A percentile compares a stretch with the other conserved stretches of the same genome.
phyloP scores from a whole-genome alignment of 768 basidiomycete species.

The Trametes sanguinea region DNA sequence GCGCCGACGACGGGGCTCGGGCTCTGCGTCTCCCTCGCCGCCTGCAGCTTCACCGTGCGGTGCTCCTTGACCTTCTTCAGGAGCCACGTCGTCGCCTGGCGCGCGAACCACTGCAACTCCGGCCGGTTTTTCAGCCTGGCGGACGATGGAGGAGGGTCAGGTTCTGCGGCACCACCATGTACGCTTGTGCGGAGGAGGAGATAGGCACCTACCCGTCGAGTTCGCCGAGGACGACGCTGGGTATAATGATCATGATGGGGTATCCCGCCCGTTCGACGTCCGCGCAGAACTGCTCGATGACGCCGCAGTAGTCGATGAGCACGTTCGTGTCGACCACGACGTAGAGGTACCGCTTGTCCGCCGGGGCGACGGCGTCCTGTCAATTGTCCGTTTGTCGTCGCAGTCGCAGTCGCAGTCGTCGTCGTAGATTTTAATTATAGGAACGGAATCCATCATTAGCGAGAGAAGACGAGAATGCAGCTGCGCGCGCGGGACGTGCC shows the following conservation, averaged over 20 bases:
- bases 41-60: conserved; percentile 32
- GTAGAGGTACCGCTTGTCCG: conserved; percentile 35
- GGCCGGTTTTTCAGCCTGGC: conserved; percentile 44
- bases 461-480: not conserved
- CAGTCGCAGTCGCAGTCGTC: not conserved
- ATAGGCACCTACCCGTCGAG: conserved; percentile 60
- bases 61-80: conserved; percentile 34
- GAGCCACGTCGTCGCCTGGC: conserved; percentile 47
- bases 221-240: conserved; percentile 74
- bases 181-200: too few species aligned
- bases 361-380: conserved; percentile 22
- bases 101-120: conserved; percentile 60
- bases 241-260: conserved; percentile 67
- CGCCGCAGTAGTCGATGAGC: conserved; percentile 65
- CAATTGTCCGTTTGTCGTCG: not conserved
- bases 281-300: conserved; percentile 62
- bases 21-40: conserved; percentile 32
- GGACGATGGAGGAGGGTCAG: not conserved
- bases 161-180: too few species aligned
- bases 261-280: conserved; percentile 53
- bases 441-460: too few species aligned
- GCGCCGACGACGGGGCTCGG: not conserved
- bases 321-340: conserved; percentile 82
- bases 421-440: too few species aligned
- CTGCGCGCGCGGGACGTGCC: conserved; percentile 39